These are phyloP conservation scores for Pinus albicaulis DNA, from an alignment of 75 land plant genomes.

Conservation along the genomic window DNA sequence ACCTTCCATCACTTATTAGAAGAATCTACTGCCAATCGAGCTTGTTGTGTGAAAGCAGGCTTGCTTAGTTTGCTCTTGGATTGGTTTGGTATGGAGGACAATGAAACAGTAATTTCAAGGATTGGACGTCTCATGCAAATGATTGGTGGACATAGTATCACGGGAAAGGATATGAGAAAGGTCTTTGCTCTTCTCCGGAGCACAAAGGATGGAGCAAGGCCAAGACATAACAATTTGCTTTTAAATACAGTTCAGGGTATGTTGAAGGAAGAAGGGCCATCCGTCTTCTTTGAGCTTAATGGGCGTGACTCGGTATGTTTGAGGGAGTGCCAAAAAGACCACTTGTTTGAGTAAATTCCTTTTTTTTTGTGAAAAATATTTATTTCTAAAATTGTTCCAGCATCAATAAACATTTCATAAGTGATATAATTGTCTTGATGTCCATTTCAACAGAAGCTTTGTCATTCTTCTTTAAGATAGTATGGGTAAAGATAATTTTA, in stretches of 20 bases:
- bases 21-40: conserved; percentile 85
- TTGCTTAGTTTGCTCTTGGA: conserved; percentile 84
- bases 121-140: conserved; percentile 73
- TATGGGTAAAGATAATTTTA: too few relatives aligned
- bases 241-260: conserved; percentile 64
- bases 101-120: conserved; percentile 50
- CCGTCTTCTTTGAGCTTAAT: conserved; percentile 84
- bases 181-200: conserved; percentile 86
- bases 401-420: too few relatives aligned
- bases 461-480: too few relatives aligned
- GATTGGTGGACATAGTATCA: conserved; percentile 91
- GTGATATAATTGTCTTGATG: too few relatives aligned
- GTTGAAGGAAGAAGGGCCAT: conserved; percentile 89
- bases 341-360: not conserved
- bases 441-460: too few relatives aligned
- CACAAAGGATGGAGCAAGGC: conserved; percentile 52
- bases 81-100: conserved; percentile 77
- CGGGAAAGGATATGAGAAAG: conserved; percentile 94
- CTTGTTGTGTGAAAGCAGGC: conserved; percentile 88
- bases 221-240: conserved; percentile 54
- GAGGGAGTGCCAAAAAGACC: not conserved
- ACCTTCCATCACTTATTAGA: conserved; percentile 61
- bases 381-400: too few relatives aligned
- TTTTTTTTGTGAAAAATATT: too few relatives aligned
- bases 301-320: conserved; percentile 78